Evolutionary conservation across 495 filamentous ascomycete genomes (phyloP), one percentile per base, ranked within the genome.

Genomic region (Podospora pseudopauciseta): DNA sequence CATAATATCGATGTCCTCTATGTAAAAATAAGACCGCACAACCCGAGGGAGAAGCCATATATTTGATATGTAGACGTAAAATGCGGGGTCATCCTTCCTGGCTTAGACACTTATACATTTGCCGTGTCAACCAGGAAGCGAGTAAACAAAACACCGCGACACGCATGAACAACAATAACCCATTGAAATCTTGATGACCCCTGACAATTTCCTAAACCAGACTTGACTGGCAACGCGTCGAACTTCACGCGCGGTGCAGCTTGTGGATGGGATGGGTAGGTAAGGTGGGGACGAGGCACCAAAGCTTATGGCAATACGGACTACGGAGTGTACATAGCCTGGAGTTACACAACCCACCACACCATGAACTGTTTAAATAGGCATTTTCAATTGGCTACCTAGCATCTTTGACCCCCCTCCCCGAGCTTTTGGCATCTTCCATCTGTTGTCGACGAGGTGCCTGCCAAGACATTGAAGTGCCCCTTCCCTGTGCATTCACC

Each of bases 401-500:
- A 23, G 23, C 23, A 23, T 23, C 23, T 23, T 2, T 23, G 23
- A 23, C 23, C 23, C 23, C 23, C 23, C 23, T 23, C 23, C 23
- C 23, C 23, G 23, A 23, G 23, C 23, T 23, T 23, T 23, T 23
- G 23, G 1, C 23, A 23, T 23, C 23, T 23, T 23, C 23, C 23
- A 23, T 23, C 23, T 49, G 7, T 49, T 49, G 39, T 49, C 54
- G 34, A 19, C 49, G 26, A 61, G 30, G 32, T 54, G 23, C 69
- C 27, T 68, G 64, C 67, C 63, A 71, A 63, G 66, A 27, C 60
- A 34, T 53, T 59, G 64, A 63, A 63, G 28, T 32, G 39, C 69
- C 73, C 73, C 65, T 70, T 70, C 66, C 66, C 63, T 71, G 64
- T 73, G 71, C 73, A 75, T 67, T 64, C 59, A 18, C 59, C 39